These are phyloP conservation scores for Jasminum sambac DNA, from an alignment of 257 asterid genomes.

Conservation along the genomic window DNA sequence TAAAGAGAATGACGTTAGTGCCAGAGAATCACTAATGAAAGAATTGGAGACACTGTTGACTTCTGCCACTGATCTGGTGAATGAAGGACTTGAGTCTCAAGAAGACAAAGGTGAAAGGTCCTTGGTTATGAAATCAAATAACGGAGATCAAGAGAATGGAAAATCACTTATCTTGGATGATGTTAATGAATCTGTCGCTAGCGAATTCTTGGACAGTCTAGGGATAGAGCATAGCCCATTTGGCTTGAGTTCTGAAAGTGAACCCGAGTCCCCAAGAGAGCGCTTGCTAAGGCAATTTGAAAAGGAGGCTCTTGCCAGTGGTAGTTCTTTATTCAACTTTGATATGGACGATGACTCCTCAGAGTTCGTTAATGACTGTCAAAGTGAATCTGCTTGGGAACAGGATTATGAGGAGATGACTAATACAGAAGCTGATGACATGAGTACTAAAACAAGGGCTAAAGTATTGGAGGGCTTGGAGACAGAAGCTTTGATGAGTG, in stretches of 20 bases:
- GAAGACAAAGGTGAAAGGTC: slow-evolving; percentile 46
- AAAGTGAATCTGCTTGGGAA: slow-evolving; percentile 47
- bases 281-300: slow-evolving; percentile 81
- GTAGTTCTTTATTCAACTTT: slow-evolving; percentile 62
- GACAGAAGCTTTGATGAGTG: slow-evolving; percentile 80
- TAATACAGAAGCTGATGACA: slow-evolving; percentile 39
- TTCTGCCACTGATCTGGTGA: slow-evolving; percentile 43
- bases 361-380: slow-evolving; percentile 29
- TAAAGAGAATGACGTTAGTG: slow-evolving; percentile 27
- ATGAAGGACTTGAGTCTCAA: slow-evolving; percentile 55
- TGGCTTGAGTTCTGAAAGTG: slow-evolving; percentile 78
- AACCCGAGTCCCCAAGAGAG: slow-evolving; percentile 92
- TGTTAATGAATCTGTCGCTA: slow-evolving; percentile 54
- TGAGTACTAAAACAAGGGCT: slow-evolving; percentile 50
- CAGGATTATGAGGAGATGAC: slow-evolving; percentile 35
- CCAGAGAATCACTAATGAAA: slow-evolving; percentile 50
- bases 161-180: slow-evolving; percentile 65
- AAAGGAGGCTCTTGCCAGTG: slow-evolving; percentile 69
- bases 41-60: slow-evolving; percentile 63
- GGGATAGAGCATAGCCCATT: slow-evolving; percentile 75
- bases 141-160: slow-evolving; percentile 39
- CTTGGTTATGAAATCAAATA: slow-evolving; percentile 34
- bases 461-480: slow-evolving; percentile 73
- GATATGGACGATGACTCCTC: slow-evolving; percentile 39
- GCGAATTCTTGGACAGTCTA: slow-evolving; percentile 78